Evolutionary conservation across 2,329 filamentous ascomycete species (phyloP).

Genomic region (Hypoxylon sp.): DNA sequence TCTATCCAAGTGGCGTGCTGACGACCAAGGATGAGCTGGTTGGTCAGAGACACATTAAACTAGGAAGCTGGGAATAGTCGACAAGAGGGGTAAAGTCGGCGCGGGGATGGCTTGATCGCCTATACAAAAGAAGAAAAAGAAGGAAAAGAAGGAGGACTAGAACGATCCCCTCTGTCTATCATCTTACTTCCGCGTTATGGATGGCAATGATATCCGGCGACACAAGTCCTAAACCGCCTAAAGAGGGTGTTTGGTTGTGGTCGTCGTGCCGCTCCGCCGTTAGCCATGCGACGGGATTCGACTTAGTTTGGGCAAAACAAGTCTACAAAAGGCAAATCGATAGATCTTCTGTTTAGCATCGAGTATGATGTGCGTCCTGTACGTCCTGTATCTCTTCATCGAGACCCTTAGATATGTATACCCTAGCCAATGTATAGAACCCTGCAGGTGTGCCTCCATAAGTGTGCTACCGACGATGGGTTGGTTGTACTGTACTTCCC

Average conservation of each 20-base stretch:
- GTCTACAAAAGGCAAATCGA: slow-evolving; percentile 22
- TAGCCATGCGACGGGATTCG: slow-evolving; percentile 30
- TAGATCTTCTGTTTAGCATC: slow-evolving; percentile 33
- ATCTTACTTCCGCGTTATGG: slow-evolving; percentile 22
- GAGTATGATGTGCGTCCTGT: slow-evolving; percentile 38
- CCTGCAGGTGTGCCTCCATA: slow-evolving; percentile 26
- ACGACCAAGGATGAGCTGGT: slow-evolving; percentile 19
- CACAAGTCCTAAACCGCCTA: slow-evolving; percentile 13
- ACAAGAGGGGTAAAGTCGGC: slow-evolving; percentile 37
- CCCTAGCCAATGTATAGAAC: slow-evolving; percentile 30
- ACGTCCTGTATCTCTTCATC: slow-evolving; percentile 21
- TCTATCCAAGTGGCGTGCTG: slow-evolving; percentile 32
- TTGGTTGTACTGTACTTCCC: slow-evolving; percentile 34
- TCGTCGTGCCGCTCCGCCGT: slow-evolving; percentile 34
- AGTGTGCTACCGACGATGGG: slow-evolving; percentile 16
- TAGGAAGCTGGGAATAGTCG: slow-evolving; percentile 23
- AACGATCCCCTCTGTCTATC: slow-evolving; percentile 31
- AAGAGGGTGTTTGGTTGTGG: slow-evolving; percentile 28
- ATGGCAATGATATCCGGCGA: slow-evolving; percentile 35
- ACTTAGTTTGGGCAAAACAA: slow-evolving; percentile 25
- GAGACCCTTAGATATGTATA: slow-evolving; percentile 14
- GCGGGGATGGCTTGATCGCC: slow-evolving; percentile 20
- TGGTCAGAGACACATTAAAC: slow-evolving; percentile 19
- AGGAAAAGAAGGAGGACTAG: slow-evolving; percentile 15
- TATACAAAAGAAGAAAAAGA: slow-evolving; percentile 21